Evolutionary conservation across 495 filamentous ascomycete genomes (phyloP).

Genomic region (Penicillium maclennaniae): DNA sequence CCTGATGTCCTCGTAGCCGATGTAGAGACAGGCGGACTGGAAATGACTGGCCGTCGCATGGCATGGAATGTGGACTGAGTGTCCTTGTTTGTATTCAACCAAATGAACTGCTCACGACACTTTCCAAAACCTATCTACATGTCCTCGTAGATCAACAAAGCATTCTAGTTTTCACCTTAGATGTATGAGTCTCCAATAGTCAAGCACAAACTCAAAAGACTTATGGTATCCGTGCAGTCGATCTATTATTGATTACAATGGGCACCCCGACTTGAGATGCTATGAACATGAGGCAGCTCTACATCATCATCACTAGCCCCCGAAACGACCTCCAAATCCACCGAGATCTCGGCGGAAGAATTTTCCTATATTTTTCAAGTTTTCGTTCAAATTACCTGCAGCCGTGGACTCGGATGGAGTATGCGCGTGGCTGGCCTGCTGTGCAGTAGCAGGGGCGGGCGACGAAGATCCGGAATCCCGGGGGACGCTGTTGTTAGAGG

Average conservation of each 20-base stretch:
- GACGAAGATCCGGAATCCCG: constrained; percentile 19
- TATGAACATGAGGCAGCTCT: neutral
- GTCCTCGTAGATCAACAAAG: too few species aligned
- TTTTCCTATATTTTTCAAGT: constrained; percentile 90
- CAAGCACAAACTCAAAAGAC: neutral
- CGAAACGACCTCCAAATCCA: constrained; percentile 74
- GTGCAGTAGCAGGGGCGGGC: constrained; percentile 11
- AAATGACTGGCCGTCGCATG: neutral
- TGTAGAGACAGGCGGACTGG: neutral
- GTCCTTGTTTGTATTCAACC: neutral
- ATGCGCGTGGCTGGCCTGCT: constrained; percentile 15
- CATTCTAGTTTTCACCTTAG: too few species aligned
- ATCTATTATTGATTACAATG: neutral
- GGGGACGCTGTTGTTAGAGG: constrained; percentile 12
- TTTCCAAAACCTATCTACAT: too few species aligned
- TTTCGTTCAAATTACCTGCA: constrained; percentile 74
- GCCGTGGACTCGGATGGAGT: constrained; percentile 27
- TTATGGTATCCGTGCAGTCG: neutral
- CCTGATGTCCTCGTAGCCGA: neutral
- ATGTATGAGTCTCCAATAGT: too few species aligned
- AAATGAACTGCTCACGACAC: neutral
- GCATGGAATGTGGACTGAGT: neutral
- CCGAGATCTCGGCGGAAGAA: constrained; percentile 91
- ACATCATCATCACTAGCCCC: constrained; percentile 37
- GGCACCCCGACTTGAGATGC: neutral